Conservation (phyloP, 2,329 filamentous ascomycete genomes). For the Ustulina deusta region DNA sequence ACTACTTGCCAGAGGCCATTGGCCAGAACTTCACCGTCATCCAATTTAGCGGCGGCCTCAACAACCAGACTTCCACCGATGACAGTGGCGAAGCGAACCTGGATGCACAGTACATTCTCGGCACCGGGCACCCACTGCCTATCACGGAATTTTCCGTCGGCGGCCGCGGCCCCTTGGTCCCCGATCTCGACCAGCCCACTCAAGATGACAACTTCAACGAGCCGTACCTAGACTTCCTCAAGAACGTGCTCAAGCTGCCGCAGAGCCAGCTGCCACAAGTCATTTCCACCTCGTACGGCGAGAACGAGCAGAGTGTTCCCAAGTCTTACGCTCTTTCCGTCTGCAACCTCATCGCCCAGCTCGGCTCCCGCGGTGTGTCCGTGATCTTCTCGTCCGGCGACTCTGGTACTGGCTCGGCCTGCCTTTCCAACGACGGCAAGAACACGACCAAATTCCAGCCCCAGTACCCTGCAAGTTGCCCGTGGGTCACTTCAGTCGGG, state of each 20-base stretch:
- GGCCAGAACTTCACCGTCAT: conserved; percentile 40
- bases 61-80: conserved; percentile 33
- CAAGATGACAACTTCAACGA: conserved; percentile 67
- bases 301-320: conserved; percentile 73
- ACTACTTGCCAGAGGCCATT: conserved; percentile 33
- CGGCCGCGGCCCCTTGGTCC: conserved; percentile 38
- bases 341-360: conserved; percentile 71
- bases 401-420: conserved; percentile 64
- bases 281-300: conserved; percentile 75
- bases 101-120: conserved; percentile 41
- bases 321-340: conserved; percentile 66
- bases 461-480: conserved; percentile 64
- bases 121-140: conserved; percentile 39
- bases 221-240: conserved; percentile 74
- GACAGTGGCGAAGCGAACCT: conserved; percentile 43
- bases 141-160: conserved; percentile 40
- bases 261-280: conserved; percentile 68
- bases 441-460: conserved; percentile 66
- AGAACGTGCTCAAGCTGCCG: conserved; percentile 65
- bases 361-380: conserved; percentile 72
- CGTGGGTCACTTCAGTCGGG: conserved; percentile 49
- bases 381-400: conserved; percentile 73
- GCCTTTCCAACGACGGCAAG: conserved; percentile 60
- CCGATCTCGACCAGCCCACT: conserved; percentile 41
- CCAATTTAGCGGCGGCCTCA: conserved; percentile 36